These are phyloP conservation scores for Ganoderma leucocontextum DNA, from an alignment of 1,284 basidiomycete genomes.

Conservation along the genomic window DNA sequence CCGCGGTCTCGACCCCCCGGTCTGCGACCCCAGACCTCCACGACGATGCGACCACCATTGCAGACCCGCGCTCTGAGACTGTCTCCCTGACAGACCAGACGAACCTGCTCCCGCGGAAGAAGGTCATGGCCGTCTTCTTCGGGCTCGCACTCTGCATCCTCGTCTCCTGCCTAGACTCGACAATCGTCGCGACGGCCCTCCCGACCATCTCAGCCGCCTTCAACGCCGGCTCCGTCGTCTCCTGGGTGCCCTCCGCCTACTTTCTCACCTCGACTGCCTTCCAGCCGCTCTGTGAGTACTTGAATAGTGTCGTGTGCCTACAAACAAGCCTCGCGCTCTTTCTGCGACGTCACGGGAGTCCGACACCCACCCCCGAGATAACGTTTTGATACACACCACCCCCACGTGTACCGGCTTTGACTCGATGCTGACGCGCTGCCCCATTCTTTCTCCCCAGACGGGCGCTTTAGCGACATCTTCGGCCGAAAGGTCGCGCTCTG, in stretches of 20 bases:
- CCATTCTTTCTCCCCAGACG: conserved; percentile 45
- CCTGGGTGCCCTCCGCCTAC: conserved; percentile 77
- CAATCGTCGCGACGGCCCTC: conserved; percentile 75
- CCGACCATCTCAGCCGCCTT: conserved; percentile 76
- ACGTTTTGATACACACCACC: not conserved
- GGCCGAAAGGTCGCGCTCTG: conserved; percentile 75
- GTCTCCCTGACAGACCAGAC: conserved; percentile 73
- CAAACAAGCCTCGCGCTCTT: no score
- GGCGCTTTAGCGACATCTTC: conserved; percentile 79
- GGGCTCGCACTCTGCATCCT: conserved; percentile 68
- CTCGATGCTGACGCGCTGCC: not conserved
- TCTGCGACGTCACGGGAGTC: not conserved
- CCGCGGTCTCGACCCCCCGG: not conserved
- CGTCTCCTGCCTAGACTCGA: conserved; percentile 65
- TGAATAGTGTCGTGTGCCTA: not conserved
- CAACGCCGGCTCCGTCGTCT: conserved; percentile 68
- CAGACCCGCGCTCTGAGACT: conserved; percentile 23
- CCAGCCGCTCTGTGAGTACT: conserved; percentile 53
- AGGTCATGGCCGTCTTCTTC: conserved; percentile 68
- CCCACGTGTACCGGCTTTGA: conserved; percentile 6
- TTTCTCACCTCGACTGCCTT: conserved; percentile 72
- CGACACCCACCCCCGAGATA: not conserved
- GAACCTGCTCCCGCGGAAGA: conserved; percentile 74
- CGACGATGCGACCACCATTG: conserved; percentile 23
- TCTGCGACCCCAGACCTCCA: conserved; percentile 3